Evolutionary conservation across 106 monocot genomes (phyloP), one percentile per base, ranked within the genome.

Genomic region (Dendrobium chrysotoxum): DNA sequence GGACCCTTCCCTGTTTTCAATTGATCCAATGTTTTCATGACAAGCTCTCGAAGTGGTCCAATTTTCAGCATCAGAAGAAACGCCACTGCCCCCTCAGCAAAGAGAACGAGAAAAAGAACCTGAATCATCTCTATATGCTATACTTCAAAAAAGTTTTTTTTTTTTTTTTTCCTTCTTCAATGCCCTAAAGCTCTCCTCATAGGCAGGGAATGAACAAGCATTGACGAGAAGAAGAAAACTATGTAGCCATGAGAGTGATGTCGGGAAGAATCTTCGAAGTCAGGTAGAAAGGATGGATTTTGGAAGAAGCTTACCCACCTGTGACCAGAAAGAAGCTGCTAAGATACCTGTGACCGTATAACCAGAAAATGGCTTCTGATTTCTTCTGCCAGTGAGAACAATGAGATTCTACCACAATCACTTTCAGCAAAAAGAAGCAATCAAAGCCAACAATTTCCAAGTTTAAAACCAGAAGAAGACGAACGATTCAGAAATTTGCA

Each of bases 61-160:
- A 97, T 87, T 89, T 91, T 94, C 86, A 92, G 80, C 87, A 94
- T 89, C 74, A 94, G 85, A n/a, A 90, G 88, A 67, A 92, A 80
- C 28, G 96, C 94, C 83, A 88, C 94, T 28, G 85, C 90, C 18
- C 88, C 94, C 89, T 97, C 96, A 7, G 86, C 85, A 75, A 97
- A 92, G 15, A 97, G 79, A 30, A 94, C 94, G 40, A 97, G 85
- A 79, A 94, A 97, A 26, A 97, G 89, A 72, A 96, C 81, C 83
- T 88, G 91, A 61, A 96, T 88, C 95, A 96, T 96, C 85, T 83
- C 26, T 70, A 30, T 47, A 47, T 12, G 5, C n/a, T n/a, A 18
- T 42, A 74, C 50, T 2, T 50, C 8, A 50, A 1, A 1, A 35
- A 28, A 70, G 15, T 18, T 23, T 23, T 23, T 71, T 31, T 35